Conservation (phyloP, 768 basidiomycete species). For the Suillus weaverae region DNA sequence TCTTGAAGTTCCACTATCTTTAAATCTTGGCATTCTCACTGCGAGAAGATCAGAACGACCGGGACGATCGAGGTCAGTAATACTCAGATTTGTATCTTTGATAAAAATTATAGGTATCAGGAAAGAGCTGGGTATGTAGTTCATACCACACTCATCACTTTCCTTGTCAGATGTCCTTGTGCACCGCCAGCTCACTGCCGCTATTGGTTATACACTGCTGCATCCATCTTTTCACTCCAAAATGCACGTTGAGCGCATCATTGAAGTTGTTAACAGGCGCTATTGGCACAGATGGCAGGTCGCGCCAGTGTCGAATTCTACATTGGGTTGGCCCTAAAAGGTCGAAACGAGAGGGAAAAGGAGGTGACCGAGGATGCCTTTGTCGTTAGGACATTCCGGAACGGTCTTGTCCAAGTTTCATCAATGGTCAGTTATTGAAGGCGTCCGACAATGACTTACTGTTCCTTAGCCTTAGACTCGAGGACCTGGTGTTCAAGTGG, state of each 20-base stretch:
- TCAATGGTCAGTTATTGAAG: neutral
- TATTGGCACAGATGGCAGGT: conserved; percentile 98
- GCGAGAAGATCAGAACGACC: conserved; percentile 84
- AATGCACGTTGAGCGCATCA: conserved; percentile 78
- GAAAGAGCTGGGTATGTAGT: conserved; percentile 67
- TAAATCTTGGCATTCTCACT: conserved; percentile 20
- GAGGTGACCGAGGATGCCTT: conserved; percentile 80
- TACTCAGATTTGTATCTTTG: neutral
- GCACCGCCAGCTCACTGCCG: conserved; percentile 90
- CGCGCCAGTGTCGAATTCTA: conserved; percentile 98
- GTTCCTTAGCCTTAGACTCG: conserved; percentile 77
- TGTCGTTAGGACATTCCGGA: conserved; percentile 91
- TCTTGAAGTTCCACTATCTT: neutral
- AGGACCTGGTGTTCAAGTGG: conserved; percentile 93
- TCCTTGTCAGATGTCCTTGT: conserved; percentile 74
- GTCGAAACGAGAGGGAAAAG: conserved; percentile 47
- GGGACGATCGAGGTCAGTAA: conserved; percentile 83
- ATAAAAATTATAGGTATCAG: conserved; percentile 63
- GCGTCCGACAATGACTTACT: neutral
- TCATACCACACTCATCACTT: neutral
- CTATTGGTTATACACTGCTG: conserved; percentile 80
- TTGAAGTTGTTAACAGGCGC: conserved; percentile 85
- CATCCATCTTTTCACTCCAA: conserved; percentile 90
- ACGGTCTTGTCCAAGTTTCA: conserved; percentile 85
- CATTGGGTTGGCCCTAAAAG: conserved; percentile 88